Conservation (phyloP, 192 early-diverging fungal genomes). For the Linderina pennispora region DNA sequence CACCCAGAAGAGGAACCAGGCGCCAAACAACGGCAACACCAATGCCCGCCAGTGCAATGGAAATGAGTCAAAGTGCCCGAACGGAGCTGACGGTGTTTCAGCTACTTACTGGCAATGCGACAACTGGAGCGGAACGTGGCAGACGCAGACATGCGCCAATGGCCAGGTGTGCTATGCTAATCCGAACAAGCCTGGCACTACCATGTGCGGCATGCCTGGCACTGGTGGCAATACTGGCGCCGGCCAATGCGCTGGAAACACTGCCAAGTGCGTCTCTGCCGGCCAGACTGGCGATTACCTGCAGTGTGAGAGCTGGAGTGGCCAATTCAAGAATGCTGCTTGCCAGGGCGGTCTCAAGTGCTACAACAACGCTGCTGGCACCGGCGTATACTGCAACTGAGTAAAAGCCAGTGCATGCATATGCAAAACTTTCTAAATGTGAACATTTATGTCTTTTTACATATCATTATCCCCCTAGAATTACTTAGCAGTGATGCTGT, state of each 20-base stretch:
- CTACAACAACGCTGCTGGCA: constrained; percentile 28
- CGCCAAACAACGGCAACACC: too few species aligned
- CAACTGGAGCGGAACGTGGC: constrained; percentile 24
- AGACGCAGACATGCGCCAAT: constrained; percentile 17
- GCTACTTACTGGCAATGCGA: constrained; percentile 39
- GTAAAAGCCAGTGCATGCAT: too few species aligned
- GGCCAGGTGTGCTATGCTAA: constrained; percentile 44
- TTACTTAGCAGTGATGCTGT: too few species aligned
- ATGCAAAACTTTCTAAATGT: too few species aligned
- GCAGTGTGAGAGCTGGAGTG: constrained; percentile 38
- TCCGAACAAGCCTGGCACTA: constrained; percentile 20
- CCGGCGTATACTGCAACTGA: constrained; percentile 1
- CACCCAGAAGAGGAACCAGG: too few species aligned
- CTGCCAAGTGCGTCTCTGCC: constrained; percentile 22
- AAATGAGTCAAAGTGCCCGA: constrained; percentile 31
- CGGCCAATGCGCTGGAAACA: constrained; percentile 25
- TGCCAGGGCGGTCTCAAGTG: constrained; percentile 32
- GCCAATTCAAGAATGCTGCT: constrained; percentile 25
- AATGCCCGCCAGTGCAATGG: constrained; percentile 14
- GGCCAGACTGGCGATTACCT: constrained; percentile 23
- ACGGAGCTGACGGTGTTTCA: constrained; percentile 29
- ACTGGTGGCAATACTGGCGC: constrained; percentile 27
- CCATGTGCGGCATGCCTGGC: constrained; percentile 34
- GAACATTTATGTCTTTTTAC: too few species aligned
- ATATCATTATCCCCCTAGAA: too few species aligned